Base-by-base conservation (phyloP, 208 protist genomes). In the Vickermania spadyakhi region DNA sequence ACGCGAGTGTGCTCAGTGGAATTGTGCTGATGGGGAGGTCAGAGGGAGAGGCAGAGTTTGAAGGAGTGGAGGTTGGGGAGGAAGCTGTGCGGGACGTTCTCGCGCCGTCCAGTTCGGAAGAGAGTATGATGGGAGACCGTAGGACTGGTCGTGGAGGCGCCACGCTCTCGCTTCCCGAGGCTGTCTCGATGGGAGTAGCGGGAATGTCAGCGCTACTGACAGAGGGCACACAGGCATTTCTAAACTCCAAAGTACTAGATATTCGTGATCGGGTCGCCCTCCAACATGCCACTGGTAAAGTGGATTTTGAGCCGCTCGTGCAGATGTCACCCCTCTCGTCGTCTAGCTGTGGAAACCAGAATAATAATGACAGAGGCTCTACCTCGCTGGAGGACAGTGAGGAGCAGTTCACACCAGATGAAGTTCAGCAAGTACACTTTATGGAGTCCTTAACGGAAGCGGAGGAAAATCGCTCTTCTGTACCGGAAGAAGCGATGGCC, bases 1-100 rank as follows among this genome's bases (percentile, higher is more conserved):
- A 79, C 68, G 58, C 67, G 11, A 56, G 64, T 5, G 68, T 81
- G 31, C 50, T 79, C 28, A 64, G 58, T 41, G 28, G 55, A 7
- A 27, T 18, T 23, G 13, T 7, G 7, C 51, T 13, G 25, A 11
- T 18, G 7, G 51, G 51, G 7, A 23, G 51, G 5, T 11, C 11
- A 18, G 51, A 22, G 36, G 36, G 5, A 26, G 52, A 26, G 11
- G n/a, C 22, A 21, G 52, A 21, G n/a, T 56, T 21, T 7, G 11
- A 7, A 26, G n/a, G 11, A n/a, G n/a, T n/a, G 52, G n/a, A 7
- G 25, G 14, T n/a, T 7, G 52, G 52, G 52, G 18, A 45, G 11
- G 18, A 45, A 18, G 36, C 36, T n/a, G 36, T 45, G 36, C 36
- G 36, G 36, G 36, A 18, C 36, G 36, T 45, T 45, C 11, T 7